Percentiles rank a stretch among this genome's conserved stretches.
Conservation (phyloP, 2,329 filamentous ascomycete species). For the Phialocephala sp. region DNA sequence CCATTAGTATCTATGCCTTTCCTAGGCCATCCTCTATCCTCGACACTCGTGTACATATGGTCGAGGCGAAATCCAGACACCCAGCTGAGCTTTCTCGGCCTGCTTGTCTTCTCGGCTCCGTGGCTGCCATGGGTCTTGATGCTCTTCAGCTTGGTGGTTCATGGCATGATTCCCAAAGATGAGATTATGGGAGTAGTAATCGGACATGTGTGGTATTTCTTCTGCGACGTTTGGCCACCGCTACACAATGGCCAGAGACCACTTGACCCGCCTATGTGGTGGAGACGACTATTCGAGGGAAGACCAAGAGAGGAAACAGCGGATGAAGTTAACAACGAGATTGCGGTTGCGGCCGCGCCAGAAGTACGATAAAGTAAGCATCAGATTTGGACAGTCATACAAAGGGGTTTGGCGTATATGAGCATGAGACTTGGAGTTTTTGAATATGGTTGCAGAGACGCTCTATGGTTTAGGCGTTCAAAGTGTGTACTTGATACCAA, state of each 20-base stretch:
- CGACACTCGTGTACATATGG: slow-evolving; percentile 97
- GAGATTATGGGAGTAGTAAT: slow-evolving; percentile 95
- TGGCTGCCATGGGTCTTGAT: slow-evolving; percentile 97
- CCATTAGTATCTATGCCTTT: slow-evolving; percentile 92
- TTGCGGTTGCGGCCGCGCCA: slow-evolving; percentile 59
- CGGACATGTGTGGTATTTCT: slow-evolving; percentile 98
- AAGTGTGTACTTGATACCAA: slow-evolving; percentile 16
- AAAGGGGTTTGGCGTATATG: slow-evolving; percentile 23
- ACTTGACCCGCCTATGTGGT: slow-evolving; percentile 88
- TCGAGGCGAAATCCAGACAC: slow-evolving; percentile 93
- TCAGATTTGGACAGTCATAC: slow-evolving; percentile 11
- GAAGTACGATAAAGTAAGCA: slow-evolving; percentile 43
- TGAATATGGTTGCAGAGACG: background rate
- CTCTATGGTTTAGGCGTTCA: slow-evolving; percentile 15
- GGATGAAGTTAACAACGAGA: slow-evolving; percentile 65
- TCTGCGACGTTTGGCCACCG: slow-evolving; percentile 93
- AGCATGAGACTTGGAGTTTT: slow-evolving; percentile 4
- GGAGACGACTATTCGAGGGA: slow-evolving; percentile 83
- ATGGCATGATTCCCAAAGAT: slow-evolving; percentile 89
- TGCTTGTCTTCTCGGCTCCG: slow-evolving; percentile 90
- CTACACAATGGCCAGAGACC: slow-evolving; percentile 85
- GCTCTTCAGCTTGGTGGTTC: slow-evolving; percentile 88
- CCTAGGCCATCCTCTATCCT: slow-evolving; percentile 90
- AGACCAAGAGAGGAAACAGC: slow-evolving; percentile 55
- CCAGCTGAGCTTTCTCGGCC: slow-evolving; percentile 82